Conservation (phyloP, 2,329 filamentous ascomycete genomes). For the Fusarium devonianum region DNA sequence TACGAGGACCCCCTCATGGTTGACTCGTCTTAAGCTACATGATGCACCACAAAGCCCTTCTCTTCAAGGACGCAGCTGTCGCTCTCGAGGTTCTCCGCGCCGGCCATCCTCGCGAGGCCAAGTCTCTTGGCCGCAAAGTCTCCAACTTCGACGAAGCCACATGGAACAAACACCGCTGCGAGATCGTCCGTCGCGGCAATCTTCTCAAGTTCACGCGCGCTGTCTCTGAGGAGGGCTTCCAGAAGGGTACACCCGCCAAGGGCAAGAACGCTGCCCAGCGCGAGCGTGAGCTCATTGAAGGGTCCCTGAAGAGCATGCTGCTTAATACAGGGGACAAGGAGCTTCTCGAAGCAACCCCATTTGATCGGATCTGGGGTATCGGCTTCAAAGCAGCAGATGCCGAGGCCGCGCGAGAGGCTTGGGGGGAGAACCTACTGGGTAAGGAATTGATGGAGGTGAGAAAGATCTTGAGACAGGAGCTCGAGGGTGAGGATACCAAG, state of each 20-base stretch:
- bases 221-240: constrained; percentile 43
- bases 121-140: constrained; percentile 63
- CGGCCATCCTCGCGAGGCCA: constrained; percentile 55
- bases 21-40: constrained; percentile 52
- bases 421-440: constrained; percentile 72
- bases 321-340: constrained; percentile 66
- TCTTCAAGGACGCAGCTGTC: constrained; percentile 55
- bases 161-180: constrained; percentile 60
- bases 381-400: constrained; percentile 64
- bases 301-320: constrained; percentile 56
- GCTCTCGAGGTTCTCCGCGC: constrained; percentile 59
- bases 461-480: constrained; percentile 56
- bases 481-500: constrained; percentile 13
- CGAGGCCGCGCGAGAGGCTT: constrained; percentile 53
- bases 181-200: constrained; percentile 65
- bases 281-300: constrained; percentile 42
- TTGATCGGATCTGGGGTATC: constrained; percentile 71
- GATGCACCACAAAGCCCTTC: constrained; percentile 62
- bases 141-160: constrained; percentile 56
- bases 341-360: constrained; percentile 68
- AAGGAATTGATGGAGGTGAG: constrained; percentile 68
- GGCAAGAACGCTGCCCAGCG: constrained; percentile 23
- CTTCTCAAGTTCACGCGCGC: constrained; percentile 64
- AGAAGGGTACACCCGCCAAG: constrained; percentile 31
- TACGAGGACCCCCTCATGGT: background rate